Evolutionary conservation across 352 stramenopile genomes (phyloP).

Genomic region (Phytopythium aichiense): DNA sequence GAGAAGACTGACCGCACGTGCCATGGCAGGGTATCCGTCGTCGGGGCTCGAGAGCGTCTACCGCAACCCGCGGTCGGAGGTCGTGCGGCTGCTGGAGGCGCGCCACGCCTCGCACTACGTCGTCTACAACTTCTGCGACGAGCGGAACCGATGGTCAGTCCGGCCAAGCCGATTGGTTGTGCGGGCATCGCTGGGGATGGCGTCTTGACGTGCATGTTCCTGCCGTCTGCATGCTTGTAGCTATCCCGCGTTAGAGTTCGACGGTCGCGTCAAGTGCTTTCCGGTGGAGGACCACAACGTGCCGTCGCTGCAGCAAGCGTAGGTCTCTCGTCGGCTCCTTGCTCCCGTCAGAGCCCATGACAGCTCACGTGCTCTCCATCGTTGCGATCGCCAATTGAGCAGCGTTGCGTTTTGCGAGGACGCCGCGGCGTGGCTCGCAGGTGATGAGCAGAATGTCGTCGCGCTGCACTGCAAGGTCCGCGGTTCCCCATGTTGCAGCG

Average conservation of each 20-base stretch:
- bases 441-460: slow-evolving; percentile 36
- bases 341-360: too few relatives aligned
- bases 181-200: too few relatives aligned
- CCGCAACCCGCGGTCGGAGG: slow-evolving; percentile 55
- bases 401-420: slow-evolving; percentile 75
- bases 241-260: slow-evolving; percentile 52
- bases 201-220: background rate
- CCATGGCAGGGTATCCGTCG: slow-evolving; percentile 47
- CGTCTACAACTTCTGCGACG: slow-evolving; percentile 77
- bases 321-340: slow-evolving; percentile 1
- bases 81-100: slow-evolving; percentile 48
- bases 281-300: slow-evolving; percentile 78
- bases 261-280: slow-evolving; percentile 38
- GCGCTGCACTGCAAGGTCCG: slow-evolving; percentile 72
- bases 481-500: background rate
- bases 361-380: background rate
- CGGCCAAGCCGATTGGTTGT: too few relatives aligned
- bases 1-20: background rate
- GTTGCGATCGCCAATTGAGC: background rate
- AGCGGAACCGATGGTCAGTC: slow-evolving; percentile 39
- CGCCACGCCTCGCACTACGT: slow-evolving; percentile 54
- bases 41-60: slow-evolving; percentile 53
- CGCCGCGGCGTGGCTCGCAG: slow-evolving; percentile 51
- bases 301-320: slow-evolving; percentile 64
- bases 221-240: slow-evolving; percentile 14